Evolutionary conservation across 768 basidiomycete genomes (phyloP).

Genomic region (Termitomyces sp.): DNA sequence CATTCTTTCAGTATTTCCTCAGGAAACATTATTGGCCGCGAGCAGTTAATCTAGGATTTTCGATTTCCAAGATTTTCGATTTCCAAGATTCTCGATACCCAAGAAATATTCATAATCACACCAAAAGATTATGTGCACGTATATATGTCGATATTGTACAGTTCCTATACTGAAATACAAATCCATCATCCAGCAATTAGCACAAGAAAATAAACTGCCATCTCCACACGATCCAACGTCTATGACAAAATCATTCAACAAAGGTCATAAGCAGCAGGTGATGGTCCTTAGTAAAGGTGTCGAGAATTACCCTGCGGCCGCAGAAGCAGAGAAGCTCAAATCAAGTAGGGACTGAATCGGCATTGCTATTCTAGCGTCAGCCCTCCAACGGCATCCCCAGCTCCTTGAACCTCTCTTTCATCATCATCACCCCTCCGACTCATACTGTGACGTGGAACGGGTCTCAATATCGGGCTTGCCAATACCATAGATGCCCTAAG

Average conservation of each 20-base stretch:
- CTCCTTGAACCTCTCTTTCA: slow-evolving; percentile 72
- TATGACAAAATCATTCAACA: background rate
- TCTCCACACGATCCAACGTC: background rate
- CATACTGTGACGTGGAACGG: slow-evolving; percentile 52
- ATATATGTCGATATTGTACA: background rate
- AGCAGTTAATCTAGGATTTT: too few species aligned
- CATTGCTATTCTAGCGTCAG: slow-evolving; percentile 43
- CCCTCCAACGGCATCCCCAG: slow-evolving; percentile 73
- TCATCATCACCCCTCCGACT: slow-evolving; percentile 62
- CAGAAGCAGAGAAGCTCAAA: background rate
- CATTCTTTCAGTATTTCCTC: too few species aligned
- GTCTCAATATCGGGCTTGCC: slow-evolving; percentile 73
- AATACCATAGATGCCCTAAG: slow-evolving; percentile 68
- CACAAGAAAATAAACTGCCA: background rate
- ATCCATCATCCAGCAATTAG: background rate
- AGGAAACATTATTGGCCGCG: too few species aligned
- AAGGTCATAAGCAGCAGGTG: background rate
- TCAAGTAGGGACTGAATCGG: background rate
- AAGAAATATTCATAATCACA: too few species aligned
- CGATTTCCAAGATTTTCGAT: too few species aligned
- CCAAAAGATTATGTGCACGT: too few species aligned
- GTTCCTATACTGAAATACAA: background rate
- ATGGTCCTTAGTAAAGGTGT: background rate
- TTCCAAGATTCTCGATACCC: too few species aligned
- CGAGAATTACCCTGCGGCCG: background rate